phyloP scores from a whole-genome alignment of 495 filamentous ascomycete genomes.

The Astrothelium macrocarpum region DNA sequence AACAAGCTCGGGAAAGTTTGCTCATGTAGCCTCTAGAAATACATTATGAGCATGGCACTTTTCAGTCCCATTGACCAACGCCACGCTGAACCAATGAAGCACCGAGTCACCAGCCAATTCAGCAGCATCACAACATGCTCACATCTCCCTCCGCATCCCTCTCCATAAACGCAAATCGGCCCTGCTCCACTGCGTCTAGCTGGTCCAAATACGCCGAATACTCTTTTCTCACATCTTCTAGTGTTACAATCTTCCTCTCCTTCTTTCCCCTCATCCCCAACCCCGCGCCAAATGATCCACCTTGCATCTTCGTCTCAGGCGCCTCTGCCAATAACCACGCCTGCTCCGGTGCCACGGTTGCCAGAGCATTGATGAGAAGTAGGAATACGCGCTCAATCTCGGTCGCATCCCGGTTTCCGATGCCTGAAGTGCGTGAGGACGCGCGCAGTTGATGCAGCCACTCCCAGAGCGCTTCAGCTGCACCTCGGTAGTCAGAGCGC shows the following conservation, averaged over 20 bases:
- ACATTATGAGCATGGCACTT: neutral
- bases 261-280: slow-evolving; percentile 20
- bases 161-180: slow-evolving; percentile 51
- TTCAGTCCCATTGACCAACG: neutral
- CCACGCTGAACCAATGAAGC: neutral
- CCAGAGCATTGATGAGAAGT: slow-evolving; percentile 77
- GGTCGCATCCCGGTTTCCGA: slow-evolving; percentile 46
- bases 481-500: slow-evolving; percentile 78
- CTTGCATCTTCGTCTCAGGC: slow-evolving; percentile 36
- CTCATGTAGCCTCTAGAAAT: neutral
- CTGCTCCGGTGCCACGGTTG: slow-evolving; percentile 70
- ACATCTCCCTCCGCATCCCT: slow-evolving; percentile 18
- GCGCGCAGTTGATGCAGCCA: slow-evolving; percentile 50
- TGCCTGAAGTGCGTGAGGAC: slow-evolving; percentile 44
- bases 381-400: slow-evolving; percentile 58
- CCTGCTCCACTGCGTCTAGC: slow-evolving; percentile 50
- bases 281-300: slow-evolving; percentile 11
- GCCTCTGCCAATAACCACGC: slow-evolving; percentile 57
- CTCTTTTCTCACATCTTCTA: slow-evolving; percentile 72
- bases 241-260: slow-evolving; percentile 58
- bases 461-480: slow-evolving; percentile 64
- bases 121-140: neutral
- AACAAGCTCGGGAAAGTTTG: neutral
- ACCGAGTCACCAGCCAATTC: neutral
- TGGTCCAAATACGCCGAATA: slow-evolving; percentile 84